phyloP scores from a whole-genome alignment of 1,284 basidiomycete species.

The Garcileccinum viscosum region DNA sequence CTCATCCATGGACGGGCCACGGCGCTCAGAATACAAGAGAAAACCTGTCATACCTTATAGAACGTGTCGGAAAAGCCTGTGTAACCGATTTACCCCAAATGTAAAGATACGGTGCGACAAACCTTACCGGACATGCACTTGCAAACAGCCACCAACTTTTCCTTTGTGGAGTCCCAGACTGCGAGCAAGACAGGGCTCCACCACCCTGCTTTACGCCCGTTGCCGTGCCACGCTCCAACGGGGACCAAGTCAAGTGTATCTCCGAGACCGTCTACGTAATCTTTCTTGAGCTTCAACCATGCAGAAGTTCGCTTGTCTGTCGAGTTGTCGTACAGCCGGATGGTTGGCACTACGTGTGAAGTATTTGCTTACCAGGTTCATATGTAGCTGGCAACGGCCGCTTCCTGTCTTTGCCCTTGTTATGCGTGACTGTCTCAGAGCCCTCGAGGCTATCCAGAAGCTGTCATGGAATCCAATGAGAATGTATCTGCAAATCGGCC shows the following conservation, averaged over 20 bases:
- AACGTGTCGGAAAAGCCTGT: slow-evolving; percentile 87
- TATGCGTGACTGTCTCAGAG: slow-evolving; percentile 40
- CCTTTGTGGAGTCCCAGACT: slow-evolving; percentile 75
- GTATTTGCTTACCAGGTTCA: slow-evolving; percentile 68
- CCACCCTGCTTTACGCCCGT: slow-evolving; percentile 91
- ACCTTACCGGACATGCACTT: slow-evolving; percentile 83
- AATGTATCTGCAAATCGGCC: neutral
- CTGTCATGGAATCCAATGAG: slow-evolving; percentile 42
- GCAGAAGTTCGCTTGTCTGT: slow-evolving; percentile 76
- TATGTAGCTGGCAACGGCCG: slow-evolving; percentile 88
- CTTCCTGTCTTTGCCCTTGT: slow-evolving; percentile 52
- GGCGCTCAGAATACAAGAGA: neutral
- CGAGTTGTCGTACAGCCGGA: neutral
- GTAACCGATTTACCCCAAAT: slow-evolving; percentile 6
- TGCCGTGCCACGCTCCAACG: slow-evolving; percentile 89
- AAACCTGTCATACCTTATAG: slow-evolving; percentile 65
- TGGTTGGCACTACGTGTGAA: neutral
- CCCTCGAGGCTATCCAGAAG: slow-evolving; percentile 61
- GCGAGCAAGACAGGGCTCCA: slow-evolving; percentile 92
- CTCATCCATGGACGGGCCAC: neutral
- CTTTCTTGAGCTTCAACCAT: slow-evolving; percentile 88
- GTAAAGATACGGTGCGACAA: neutral
- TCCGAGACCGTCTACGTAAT: slow-evolving; percentile 70
- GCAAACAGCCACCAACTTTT: slow-evolving; percentile 80
- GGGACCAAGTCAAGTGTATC: slow-evolving; percentile 75